phyloP scores from a whole-genome alignment of 768 basidiomycete genomes.

The Hygrophorus pudorinus region DNA sequence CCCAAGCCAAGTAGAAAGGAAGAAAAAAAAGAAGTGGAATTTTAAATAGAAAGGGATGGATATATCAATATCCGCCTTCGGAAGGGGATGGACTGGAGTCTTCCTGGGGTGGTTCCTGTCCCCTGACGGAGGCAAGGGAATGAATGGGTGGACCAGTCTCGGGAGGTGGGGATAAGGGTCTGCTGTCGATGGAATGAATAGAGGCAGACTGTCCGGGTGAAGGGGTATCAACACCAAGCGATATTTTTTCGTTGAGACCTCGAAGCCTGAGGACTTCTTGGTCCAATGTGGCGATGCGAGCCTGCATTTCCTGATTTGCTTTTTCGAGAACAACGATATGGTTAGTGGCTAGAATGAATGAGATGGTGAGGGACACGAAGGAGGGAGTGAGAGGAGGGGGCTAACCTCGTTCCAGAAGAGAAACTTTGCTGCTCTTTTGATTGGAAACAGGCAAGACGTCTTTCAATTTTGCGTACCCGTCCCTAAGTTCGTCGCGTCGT shows the following conservation, averaged over 20 bases:
- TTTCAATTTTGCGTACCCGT: constrained; percentile 83
- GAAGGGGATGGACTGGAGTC: constrained; percentile 49
- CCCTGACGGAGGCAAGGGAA: constrained; percentile 44
- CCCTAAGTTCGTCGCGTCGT: constrained; percentile 79
- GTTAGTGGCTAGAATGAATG: constrained; percentile 50
- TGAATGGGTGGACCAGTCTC: constrained; percentile 34
- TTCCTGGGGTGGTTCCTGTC: constrained; percentile 54
- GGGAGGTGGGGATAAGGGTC: constrained; percentile 57
- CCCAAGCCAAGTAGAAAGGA: constrained; percentile 20
- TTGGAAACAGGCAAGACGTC: constrained; percentile 80
- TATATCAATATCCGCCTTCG: constrained; percentile 34
- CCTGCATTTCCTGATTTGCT: constrained; percentile 60
- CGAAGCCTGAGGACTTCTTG: constrained; percentile 63
- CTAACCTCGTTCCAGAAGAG: constrained; percentile 78
- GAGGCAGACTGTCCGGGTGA: constrained; percentile 30
- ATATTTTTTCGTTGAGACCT: constrained; percentile 75
- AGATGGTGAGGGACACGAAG: constrained; percentile 1
- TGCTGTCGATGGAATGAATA: constrained; percentile 27
- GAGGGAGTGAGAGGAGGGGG: constrained; percentile 6
- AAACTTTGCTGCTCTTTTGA: constrained; percentile 88
- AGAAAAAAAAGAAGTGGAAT: constrained; percentile 16
- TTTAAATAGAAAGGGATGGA: constrained; percentile 8
- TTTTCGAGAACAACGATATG: constrained; percentile 69
- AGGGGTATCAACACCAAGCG: constrained; percentile 51
- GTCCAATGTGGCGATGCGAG: constrained; percentile 56